Percentiles rank a stretch among this genome's conserved stretches.
These are phyloP conservation scores for Penicillium sp. DNA, from an alignment of 2,329 filamentous ascomycete genomes.

Conservation along the genomic window DNA sequence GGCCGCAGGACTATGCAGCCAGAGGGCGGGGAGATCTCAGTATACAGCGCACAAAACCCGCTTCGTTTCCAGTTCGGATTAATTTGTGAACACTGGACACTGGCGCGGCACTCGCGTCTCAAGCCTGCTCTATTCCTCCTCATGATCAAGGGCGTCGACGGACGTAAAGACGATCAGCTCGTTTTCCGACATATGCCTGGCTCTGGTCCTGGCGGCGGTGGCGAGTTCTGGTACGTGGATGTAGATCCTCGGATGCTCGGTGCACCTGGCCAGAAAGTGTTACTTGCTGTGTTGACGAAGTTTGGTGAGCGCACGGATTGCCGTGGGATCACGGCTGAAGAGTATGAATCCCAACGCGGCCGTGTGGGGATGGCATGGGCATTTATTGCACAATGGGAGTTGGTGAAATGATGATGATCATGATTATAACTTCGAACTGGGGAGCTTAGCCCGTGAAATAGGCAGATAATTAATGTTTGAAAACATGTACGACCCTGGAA, in stretches of 20 bases:
- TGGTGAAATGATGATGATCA: constrained; percentile 35
- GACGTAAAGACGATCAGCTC: constrained; percentile 65
- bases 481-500: not conserved
- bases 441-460: not conserved
- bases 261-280: constrained; percentile 66
- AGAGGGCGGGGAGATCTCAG: constrained; percentile 57
- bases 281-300: constrained; percentile 61
- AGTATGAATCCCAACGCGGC: constrained; percentile 51
- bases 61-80: constrained; percentile 80
- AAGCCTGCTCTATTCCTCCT: constrained; percentile 68
- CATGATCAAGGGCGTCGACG: constrained; percentile 65
- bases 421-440: not conserved
- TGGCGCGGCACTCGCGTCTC: constrained; percentile 62
- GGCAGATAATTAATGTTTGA: not conserved
- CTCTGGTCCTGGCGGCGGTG: constrained; percentile 58
- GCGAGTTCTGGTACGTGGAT: constrained; percentile 79
- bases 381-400: constrained; percentile 56
- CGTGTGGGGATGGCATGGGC: constrained; percentile 51
- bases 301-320: constrained; percentile 53
- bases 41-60: constrained; percentile 53
- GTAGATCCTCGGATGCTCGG: constrained; percentile 67
- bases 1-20: constrained; percentile 63
- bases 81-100: constrained; percentile 78
- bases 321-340: constrained; percentile 51
- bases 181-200: constrained; percentile 59